Conservation (phyloP, 306 rosid genomes). For the Acacia melanoxylon region DNA sequence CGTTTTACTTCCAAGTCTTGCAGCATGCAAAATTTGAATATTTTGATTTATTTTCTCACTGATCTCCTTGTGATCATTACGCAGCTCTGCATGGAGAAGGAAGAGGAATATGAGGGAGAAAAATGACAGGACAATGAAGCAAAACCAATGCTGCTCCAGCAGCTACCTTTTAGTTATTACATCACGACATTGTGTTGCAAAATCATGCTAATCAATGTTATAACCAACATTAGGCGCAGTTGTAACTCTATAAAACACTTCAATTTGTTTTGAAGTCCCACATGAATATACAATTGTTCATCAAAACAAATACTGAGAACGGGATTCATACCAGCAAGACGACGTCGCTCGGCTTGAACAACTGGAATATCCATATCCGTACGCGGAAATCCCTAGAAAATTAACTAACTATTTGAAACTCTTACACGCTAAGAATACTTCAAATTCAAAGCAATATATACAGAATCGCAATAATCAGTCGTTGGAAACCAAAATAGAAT, state of each 20-base stretch:
- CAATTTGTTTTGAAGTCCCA: neutral
- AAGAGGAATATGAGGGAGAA: neutral
- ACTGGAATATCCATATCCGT: constrained; percentile 74
- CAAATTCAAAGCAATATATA: neutral
- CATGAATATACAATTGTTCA: neutral
- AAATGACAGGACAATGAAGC: neutral
- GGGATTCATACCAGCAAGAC: constrained; percentile 62
- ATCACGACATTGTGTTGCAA: neutral
- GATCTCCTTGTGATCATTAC: constrained; percentile 67
- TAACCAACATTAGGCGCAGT: neutral
- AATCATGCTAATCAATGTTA: neutral
- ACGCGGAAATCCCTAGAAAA: constrained; percentile 86
- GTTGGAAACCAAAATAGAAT: neutral
- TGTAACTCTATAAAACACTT: neutral
- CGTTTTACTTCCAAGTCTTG: constrained; percentile 50
- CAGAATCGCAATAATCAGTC: neutral
- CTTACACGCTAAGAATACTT: neutral
- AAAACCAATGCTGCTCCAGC: neutral
- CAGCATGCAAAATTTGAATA: constrained; percentile 69
- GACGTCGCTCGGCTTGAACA: constrained; percentile 69
- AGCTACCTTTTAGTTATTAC: neutral
- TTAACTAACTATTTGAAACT: neutral
- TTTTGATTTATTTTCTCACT: constrained; percentile 74
- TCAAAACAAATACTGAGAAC: neutral
- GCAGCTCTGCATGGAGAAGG: constrained; percentile 54